Conservation (phyloP, 352 stramenopile species). For the Labyrinthula sp. region DNA sequence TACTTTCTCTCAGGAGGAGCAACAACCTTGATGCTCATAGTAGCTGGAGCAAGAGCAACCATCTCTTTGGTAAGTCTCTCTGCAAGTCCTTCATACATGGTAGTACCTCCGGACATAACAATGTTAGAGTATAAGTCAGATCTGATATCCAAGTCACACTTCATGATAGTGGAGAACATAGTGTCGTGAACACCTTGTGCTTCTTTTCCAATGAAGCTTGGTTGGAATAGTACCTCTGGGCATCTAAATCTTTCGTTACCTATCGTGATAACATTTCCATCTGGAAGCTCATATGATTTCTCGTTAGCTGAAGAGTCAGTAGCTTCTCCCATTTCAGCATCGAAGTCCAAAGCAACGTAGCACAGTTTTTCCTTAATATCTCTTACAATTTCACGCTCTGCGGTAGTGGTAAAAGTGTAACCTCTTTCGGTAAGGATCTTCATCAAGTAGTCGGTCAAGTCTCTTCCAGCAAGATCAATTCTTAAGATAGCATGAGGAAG, state of each 20-base stretch:
- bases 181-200: slow-evolving; percentile 53
- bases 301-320: slow-evolving; percentile 59
- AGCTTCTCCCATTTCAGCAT: slow-evolving; percentile 60
- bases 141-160: slow-evolving; percentile 83
- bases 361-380: slow-evolving; percentile 95
- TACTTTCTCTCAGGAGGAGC: slow-evolving; percentile 64
- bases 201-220: slow-evolving; percentile 55
- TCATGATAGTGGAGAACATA: slow-evolving; percentile 76
- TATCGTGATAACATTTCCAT: slow-evolving; percentile 61
- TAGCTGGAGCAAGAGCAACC: slow-evolving; percentile 56
- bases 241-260: slow-evolving; percentile 48
- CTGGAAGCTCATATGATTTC: slow-evolving; percentile 85
- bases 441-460: slow-evolving; percentile 47
- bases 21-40: slow-evolving; percentile 73
- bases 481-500: slow-evolving; percentile 67
- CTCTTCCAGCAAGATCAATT: slow-evolving; percentile 66
- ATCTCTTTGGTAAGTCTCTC: slow-evolving; percentile 62
- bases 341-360: slow-evolving; percentile 75
- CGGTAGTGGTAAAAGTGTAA: slow-evolving; percentile 61
- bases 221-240: slow-evolving; percentile 55
- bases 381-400: slow-evolving; percentile 61
- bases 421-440: slow-evolving; percentile 41
- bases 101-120: slow-evolving; percentile 65
- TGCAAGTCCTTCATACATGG: slow-evolving; percentile 61
- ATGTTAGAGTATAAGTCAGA: slow-evolving; percentile 73